Evolutionary conservation across 306 rosid species (phyloP).

Genomic region (Cajanus cajan): DNA sequence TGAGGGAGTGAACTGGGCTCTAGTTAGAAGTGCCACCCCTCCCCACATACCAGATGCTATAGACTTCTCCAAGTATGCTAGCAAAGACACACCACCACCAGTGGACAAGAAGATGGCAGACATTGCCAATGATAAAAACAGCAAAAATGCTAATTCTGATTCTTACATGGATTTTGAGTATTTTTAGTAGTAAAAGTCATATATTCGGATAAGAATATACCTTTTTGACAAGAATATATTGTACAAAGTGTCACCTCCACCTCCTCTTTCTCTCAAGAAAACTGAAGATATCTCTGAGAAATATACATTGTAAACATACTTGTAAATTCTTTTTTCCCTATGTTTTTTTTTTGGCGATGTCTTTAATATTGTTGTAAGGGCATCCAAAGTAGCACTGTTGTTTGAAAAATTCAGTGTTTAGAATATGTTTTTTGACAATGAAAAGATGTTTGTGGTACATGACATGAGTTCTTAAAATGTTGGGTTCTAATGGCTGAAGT

Average conservation of each 20-base stretch:
- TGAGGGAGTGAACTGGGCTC: conserved; percentile 92
- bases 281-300: conserved; percentile 14
- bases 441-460: background rate
- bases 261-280: conserved; percentile 2
- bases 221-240: conserved; percentile 9
- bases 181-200: conserved; percentile 36
- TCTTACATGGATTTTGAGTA: conserved; percentile 56
- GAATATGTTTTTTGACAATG: background rate
- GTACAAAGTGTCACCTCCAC: conserved; percentile 34
- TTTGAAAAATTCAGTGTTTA: background rate
- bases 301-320: conserved; percentile 24
- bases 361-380: conserved; percentile 9
- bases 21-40: conserved; percentile 79
- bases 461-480: background rate
- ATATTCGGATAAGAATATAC: background rate
- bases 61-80: conserved; percentile 67
- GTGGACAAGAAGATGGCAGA: conserved; percentile 41
- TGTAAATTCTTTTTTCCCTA: conserved; percentile 31
- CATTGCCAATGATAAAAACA: conserved; percentile 17
- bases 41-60: conserved; percentile 75
- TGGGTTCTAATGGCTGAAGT: background rate
- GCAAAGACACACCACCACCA: conserved; percentile 36
- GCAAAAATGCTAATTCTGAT: background rate
- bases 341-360: background rate
- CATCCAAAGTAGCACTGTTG: background rate